Conservation (phyloP, 345 rosid species). For the Geranium rotundifolium region DNA sequence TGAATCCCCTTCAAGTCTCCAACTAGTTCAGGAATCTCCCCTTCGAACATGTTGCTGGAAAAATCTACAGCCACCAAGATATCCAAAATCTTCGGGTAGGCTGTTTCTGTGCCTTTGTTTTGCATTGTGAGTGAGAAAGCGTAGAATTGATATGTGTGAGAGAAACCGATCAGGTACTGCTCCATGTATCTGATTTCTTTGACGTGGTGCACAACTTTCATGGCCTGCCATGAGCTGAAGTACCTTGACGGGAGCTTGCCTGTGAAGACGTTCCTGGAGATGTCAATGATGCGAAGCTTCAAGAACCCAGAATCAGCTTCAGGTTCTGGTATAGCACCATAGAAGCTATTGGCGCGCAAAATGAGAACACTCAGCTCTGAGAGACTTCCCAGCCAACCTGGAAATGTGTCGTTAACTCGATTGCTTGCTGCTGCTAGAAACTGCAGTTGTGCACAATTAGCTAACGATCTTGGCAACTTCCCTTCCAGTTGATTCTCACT, state of each 20-base stretch:
- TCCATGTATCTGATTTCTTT: background rate
- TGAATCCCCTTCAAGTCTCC: background rate
- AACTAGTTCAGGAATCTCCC: slow-evolving; percentile 4
- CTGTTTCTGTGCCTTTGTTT: background rate
- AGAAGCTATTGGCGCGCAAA: background rate
- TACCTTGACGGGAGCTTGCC: background rate
- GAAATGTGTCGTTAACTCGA: background rate
- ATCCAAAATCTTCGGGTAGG: background rate
- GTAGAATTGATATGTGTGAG: background rate
- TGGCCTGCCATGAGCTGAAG: background rate
- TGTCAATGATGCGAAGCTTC: background rate
- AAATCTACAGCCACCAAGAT: slow-evolving; percentile 3
- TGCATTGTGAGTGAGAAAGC: background rate
- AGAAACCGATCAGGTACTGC: background rate
- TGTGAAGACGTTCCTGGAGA: background rate
- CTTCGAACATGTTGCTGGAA: slow-evolving; percentile 4
- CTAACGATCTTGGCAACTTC: background rate
- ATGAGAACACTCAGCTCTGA: background rate
- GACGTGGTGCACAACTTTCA: background rate
- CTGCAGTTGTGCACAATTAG: background rate
- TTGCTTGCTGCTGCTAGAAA: background rate
- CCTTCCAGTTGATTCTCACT: background rate
- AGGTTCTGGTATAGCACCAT: background rate
- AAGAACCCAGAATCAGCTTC: background rate
- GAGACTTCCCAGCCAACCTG: background rate